These are phyloP conservation scores for Pythium grandisporangium DNA, from an alignment of 352 stramenopile species.

Conservation along the genomic window DNA sequence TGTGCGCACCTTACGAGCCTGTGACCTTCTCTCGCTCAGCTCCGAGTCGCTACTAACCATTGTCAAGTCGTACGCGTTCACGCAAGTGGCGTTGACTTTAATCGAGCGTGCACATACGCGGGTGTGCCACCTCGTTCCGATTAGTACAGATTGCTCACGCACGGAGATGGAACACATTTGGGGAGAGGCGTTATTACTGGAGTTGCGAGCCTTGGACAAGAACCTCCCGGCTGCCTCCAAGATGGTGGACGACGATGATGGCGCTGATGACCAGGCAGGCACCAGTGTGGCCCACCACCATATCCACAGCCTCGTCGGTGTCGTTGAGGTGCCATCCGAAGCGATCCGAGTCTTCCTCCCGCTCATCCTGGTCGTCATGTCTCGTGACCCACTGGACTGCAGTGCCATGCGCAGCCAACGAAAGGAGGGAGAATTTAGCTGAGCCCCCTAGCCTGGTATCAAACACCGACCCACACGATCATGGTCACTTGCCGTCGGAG, in stretches of 20 bases:
- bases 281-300: slow-evolving; percentile 1
- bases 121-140: neutral
- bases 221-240: neutral
- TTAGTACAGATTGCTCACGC: neutral
- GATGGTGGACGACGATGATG: neutral
- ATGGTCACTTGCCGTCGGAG: no score
- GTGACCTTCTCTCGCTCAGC: slow-evolving; percentile 13
- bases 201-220: neutral
- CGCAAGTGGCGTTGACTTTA: slow-evolving; percentile 4
- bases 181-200: slow-evolving; percentile 4
- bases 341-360: slow-evolving; percentile 6
- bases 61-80: slow-evolving; percentile 7
- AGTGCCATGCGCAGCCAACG: neutral
- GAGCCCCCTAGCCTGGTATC: no score
- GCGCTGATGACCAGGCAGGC: neutral
- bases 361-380: slow-evolving; percentile 9
- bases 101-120: slow-evolving; percentile 4
- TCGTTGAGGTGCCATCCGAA: slow-evolving; percentile 1
- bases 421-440: no score
- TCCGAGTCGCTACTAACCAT: slow-evolving; percentile 7
- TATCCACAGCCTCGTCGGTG: slow-evolving; percentile 4
- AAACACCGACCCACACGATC: no score
- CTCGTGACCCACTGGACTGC: slow-evolving; percentile 15
- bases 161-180: slow-evolving; percentile 13
- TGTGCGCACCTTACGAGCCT: slow-evolving; percentile 8